phyloP scores from a whole-genome alignment of 164 flowering plant genomes.

The Chimonanthus praecox region DNA sequence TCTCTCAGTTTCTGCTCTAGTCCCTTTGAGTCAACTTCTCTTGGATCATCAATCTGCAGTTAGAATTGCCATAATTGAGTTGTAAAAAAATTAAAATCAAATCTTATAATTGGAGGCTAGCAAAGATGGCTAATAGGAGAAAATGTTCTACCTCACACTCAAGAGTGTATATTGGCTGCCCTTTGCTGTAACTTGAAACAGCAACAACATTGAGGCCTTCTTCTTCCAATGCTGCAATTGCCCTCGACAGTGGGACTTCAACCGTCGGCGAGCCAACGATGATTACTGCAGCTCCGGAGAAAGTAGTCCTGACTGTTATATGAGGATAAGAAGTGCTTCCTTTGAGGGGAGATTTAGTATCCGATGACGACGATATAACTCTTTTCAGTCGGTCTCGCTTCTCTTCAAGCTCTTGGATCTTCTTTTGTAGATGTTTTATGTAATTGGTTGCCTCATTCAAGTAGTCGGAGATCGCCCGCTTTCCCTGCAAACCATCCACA shows the following conservation, averaged over 20 bases:
- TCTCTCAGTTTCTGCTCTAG: conserved; percentile 11
- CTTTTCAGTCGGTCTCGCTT: conserved; percentile 26
- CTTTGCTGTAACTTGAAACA: conserved; percentile 25
- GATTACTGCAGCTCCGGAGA: conserved; percentile 27
- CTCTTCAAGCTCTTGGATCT: conserved; percentile 19
- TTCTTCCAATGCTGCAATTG: conserved; percentile 19
- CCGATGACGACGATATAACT: background rate
- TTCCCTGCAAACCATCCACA: conserved; percentile 25
- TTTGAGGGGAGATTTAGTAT: background rate
- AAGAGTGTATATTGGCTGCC: conserved; percentile 24
- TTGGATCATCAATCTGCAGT: background rate
- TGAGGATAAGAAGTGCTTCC: conserved; percentile 11
- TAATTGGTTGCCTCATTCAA: conserved; percentile 33
- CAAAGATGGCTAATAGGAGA: background rate
- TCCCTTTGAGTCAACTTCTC: background rate
- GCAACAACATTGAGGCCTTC: conserved; percentile 38
- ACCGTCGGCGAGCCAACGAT: conserved; percentile 10
- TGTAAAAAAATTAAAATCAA: background rate
- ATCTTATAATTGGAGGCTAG: background rate
- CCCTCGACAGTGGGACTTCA: conserved; percentile 24
- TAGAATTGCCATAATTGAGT: background rate
- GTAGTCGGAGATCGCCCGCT: conserved; percentile 35
- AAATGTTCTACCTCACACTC: conserved; percentile 30
- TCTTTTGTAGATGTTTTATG: conserved; percentile 20
- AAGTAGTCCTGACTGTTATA: conserved; percentile 14